phyloP scores from a whole-genome alignment of 257 asterid species.

The Fraxinus pennsylvanica region DNA sequence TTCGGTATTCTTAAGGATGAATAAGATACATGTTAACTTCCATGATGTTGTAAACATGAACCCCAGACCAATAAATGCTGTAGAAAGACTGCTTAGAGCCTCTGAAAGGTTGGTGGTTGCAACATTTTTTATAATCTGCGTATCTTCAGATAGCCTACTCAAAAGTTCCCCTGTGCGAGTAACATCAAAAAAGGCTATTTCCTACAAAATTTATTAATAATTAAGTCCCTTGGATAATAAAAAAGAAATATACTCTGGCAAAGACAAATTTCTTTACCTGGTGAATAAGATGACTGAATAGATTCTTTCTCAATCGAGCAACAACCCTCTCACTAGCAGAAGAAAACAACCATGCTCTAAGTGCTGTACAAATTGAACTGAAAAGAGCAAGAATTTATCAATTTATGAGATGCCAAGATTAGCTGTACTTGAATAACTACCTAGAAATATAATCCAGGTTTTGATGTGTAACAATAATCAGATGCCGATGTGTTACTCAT shows the following conservation, averaged over 20 bases:
- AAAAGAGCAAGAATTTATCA: conserved; percentile 30
- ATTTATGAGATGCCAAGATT: conserved; percentile 7
- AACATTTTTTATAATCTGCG: conserved; percentile 84
- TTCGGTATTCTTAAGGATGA: conserved; percentile 8
- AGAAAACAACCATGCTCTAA: conserved; percentile 77
- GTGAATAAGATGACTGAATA: conserved; percentile 67
- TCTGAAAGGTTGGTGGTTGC: conserved; percentile 92
- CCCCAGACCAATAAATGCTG: conserved; percentile 78
- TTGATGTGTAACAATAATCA: neutral
- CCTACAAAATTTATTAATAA: conserved; percentile 41
- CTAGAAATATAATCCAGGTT: conserved; percentile 5
- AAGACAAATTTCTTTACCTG: conserved; percentile 51
- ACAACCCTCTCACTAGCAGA: conserved; percentile 85
- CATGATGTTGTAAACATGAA: conserved; percentile 89
- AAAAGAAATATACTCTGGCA: conserved; percentile 2
- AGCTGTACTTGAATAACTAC: conserved; percentile 11
- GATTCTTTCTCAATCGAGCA: conserved; percentile 58
- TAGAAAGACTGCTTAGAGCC: conserved; percentile 79
- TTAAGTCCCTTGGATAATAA: neutral
- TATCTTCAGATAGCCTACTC: conserved; percentile 93
- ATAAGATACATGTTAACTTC: conserved; percentile 56
- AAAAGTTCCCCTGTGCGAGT: conserved; percentile 93
- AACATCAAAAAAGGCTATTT: conserved; percentile 84
- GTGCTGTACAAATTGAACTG: conserved; percentile 69
- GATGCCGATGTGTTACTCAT: neutral